These are phyloP conservation scores for Cercophora samala DNA, from an alignment of 495 filamentous ascomycete genomes.

Conservation along the genomic window DNA sequence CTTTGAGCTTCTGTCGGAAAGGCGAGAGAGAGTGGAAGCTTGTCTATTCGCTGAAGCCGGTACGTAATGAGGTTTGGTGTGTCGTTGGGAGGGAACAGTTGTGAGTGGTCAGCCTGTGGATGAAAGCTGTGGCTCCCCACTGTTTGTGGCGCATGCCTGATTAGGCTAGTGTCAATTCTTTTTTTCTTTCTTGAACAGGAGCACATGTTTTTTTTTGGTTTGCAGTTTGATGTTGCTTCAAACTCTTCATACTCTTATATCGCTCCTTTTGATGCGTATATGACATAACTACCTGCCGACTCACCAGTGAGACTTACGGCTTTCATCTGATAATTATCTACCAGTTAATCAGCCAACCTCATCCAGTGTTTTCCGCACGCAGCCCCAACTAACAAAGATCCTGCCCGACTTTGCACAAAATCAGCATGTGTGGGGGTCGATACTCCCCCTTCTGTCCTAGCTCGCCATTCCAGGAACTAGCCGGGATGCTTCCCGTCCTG, in stretches of 20 bases:
- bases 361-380: neutral
- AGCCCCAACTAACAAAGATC: neutral
- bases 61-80: slow-evolving; percentile 32
- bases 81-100: neutral
- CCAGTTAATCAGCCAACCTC: no score
- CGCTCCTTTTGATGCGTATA: neutral
- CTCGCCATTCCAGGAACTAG: neutral
- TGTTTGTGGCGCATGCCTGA: slow-evolving; percentile 1
- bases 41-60: neutral
- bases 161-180: neutral
- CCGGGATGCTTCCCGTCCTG: neutral
- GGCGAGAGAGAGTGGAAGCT: neutral
- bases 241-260: neutral
- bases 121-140: neutral
- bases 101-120: slow-evolving; percentile 21
- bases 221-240: neutral
- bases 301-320: no score
- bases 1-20: neutral
- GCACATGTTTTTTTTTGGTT: slow-evolving; percentile 2
- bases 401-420: neutral
- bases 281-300: neutral
- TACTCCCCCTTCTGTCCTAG: neutral
- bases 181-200: neutral
- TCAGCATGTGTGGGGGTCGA: neutral
- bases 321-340: no score